Base-by-base conservation (phyloP, 768 basidiomycete species). In the Leccinum rimulosum region DNA sequence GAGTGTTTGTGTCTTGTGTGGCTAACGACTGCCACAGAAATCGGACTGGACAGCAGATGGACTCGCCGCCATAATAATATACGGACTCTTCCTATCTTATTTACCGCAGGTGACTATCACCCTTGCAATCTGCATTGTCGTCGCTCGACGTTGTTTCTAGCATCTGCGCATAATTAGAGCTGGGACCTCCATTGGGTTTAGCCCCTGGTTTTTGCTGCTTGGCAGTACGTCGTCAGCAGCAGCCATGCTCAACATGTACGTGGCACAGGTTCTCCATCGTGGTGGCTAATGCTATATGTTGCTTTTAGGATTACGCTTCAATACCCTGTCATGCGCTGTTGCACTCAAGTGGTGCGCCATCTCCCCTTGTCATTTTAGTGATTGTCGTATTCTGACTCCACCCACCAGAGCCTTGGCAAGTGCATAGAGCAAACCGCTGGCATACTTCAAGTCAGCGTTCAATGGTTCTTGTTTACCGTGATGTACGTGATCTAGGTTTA, bases 131-230 rank as follows among this genome's bases (percentile, higher is more conserved):
- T 10, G 27, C 33, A 3, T n/a, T 38, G 5, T 40, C 7, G 40
- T 45, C 22, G 14, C 50, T 59, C 35, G 10, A 58, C 51, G 19
- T 56, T 15, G 8, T n/a, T 31, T 2, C 31, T 52, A 93, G 88
- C 92, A 93, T 66, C 75, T 85, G 55, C 82, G 93, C 7, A 97
- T 97, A 64, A 89, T 97, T 66, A 70, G 78, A 52, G 80, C 85
- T 25, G 81, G 84, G 40, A 88, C 93, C 0, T 93, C 90, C 0
- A 87, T 95, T 64, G 97, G 97, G 0, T 86, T 98, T 62, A 95
- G 91, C 61, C 93, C 95, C 17, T 88, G 90, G 83, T 98, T 91
- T 68, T 76, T 98, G 35, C 78, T 98, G 6, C 83, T 98, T 0
- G 97, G 97, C 7, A 88, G 87, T 61, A 92, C 90, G 0, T 91